These are phyloP conservation scores for Thielaviopsis musarum DNA, from an alignment of 2,329 filamentous ascomycete genomes.

Conservation along the genomic window DNA sequence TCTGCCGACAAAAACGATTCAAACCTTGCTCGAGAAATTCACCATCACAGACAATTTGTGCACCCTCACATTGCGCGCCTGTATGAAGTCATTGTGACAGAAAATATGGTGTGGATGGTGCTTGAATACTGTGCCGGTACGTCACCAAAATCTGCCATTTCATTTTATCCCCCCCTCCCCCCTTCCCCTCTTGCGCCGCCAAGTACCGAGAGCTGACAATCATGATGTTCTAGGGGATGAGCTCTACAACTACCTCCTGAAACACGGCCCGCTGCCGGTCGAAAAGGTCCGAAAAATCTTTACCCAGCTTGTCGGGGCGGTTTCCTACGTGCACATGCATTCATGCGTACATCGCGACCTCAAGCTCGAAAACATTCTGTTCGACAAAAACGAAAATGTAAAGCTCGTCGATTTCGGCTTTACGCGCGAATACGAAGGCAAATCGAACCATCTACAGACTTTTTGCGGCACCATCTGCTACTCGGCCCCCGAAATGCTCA, in stretches of 20 bases:
- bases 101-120: constrained; percentile 86
- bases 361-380: constrained; percentile 61
- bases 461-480: constrained; percentile 98
- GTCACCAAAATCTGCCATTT: constrained; percentile 12
- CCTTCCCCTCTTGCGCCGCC: neutral
- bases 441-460: constrained; percentile 85
- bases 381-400: constrained; percentile 94
- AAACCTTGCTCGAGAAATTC: constrained; percentile 92
- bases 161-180: too few species aligned
- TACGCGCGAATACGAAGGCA: constrained; percentile 90
- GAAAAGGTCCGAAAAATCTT: constrained; percentile 91
- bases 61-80: constrained; percentile 93
- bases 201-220: neutral
- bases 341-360: constrained; percentile 93
- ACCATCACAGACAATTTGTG: constrained; percentile 94
- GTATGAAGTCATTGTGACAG: constrained; percentile 96
- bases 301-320: constrained; percentile 84
- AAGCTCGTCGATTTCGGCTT: constrained; percentile 98
- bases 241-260: constrained; percentile 86
- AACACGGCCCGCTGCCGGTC: constrained; percentile 67
- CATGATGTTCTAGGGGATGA: constrained; percentile 54
- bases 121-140: constrained; percentile 88
- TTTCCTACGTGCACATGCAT: constrained; percentile 86
- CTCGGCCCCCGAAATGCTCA: constrained; percentile 95
- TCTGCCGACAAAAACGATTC: constrained; percentile 91